These are phyloP conservation scores for Jacaranda mimosifolia DNA, from an alignment of 257 asterid species.

Conservation along the genomic window DNA sequence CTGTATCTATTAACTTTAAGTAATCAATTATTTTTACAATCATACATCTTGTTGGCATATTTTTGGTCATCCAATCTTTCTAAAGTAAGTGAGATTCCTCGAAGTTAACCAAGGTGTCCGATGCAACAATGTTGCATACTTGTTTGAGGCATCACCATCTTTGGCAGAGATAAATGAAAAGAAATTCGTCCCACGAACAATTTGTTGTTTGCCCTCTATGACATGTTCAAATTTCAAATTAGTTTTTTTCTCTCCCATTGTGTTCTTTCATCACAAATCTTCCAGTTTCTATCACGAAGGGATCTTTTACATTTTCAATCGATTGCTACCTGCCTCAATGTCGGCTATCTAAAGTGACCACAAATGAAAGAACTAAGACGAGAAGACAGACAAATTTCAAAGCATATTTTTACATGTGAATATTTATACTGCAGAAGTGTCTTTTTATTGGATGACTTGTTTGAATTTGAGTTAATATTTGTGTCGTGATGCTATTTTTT, in stretches of 20 bases:
- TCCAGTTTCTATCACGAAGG: background rate
- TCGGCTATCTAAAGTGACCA: background rate
- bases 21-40: too few species aligned
- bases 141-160: background rate
- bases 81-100: background rate
- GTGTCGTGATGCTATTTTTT: background rate
- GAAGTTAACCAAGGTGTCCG: background rate
- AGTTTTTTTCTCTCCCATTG: background rate
- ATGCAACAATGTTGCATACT: background rate
- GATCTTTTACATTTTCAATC: background rate
- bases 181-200: background rate
- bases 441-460: too few species aligned
- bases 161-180: background rate
- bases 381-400: background rate
- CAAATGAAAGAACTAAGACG: background rate
- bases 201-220: background rate
- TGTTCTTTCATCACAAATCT: background rate
- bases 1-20: too few species aligned
- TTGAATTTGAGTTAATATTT: too few species aligned
- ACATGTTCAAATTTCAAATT: background rate
- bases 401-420: background rate
- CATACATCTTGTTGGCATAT: too few species aligned
- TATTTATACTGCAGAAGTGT: background rate
- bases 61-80: background rate
- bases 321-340: background rate